Percentiles rank a stretch among this genome's conserved stretches.
Conservation (phyloP, 106 monocot species). For the Dendrobium huoshanense region DNA sequence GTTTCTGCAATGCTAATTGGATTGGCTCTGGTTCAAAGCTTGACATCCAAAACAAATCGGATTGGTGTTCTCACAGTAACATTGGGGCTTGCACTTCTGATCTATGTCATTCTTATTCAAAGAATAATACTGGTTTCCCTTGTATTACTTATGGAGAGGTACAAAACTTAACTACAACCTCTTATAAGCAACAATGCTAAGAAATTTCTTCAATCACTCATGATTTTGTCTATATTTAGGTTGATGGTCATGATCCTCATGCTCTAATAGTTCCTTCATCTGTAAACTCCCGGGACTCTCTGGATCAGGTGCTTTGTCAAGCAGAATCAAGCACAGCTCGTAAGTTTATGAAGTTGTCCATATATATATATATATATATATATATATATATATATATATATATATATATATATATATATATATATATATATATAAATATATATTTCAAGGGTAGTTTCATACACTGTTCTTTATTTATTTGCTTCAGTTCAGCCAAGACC, state of each 20-base stretch:
- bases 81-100: not conserved
- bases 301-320: not conserved
- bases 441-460: too few species aligned
- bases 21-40: not conserved
- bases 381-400: too few species aligned
- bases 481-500: conserved; percentile 14
- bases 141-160: conserved; percentile 20
- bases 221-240: not conserved
- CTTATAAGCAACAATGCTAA: not conserved
- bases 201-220: too few species aligned
- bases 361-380: not conserved
- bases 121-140: not conserved
- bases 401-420: too few species aligned
- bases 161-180: not conserved
- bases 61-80: not conserved
- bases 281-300: not conserved
- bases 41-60: not conserved
- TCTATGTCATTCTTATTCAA: not conserved
- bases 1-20: not conserved
- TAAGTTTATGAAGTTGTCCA: not conserved
- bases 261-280: not conserved
- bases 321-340: not conserved
- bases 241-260: conserved; percentile 1
- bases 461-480: not conserved
- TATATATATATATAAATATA: too few species aligned